Evolutionary conservation across 1,284 basidiomycete species (phyloP).

Genomic region (Crucibulum parvulum): DNA sequence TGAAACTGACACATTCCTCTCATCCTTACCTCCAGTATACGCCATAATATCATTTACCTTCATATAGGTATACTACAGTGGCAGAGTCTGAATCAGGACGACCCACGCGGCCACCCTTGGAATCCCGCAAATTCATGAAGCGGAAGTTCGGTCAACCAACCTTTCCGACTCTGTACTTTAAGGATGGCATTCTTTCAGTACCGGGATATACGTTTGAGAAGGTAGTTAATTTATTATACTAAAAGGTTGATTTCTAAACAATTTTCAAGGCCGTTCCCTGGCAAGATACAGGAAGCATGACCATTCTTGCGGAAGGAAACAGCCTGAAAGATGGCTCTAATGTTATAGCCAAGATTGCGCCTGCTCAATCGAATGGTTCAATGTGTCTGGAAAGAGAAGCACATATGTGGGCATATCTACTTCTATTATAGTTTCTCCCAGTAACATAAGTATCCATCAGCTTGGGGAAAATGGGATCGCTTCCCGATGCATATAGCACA

Average conservation of each 20-base stretch:
- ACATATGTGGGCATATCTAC: conserved; percentile 58
- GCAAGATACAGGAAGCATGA: conserved; percentile 76
- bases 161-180: conserved; percentile 53
- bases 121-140: conserved; percentile 35
- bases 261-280: conserved; percentile 59
- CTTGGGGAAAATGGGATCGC: conserved; percentile 56
- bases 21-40: background rate
- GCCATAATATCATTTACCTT: background rate
- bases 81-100: conserved; percentile 2
- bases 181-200: conserved; percentile 64
- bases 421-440: conserved; percentile 1
- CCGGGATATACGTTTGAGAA: conserved; percentile 76
- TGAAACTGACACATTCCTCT: background rate
- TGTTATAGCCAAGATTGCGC: conserved; percentile 75
- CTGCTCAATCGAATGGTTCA: conserved; percentile 71
- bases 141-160: conserved; percentile 53
- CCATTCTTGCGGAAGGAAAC: conserved; percentile 68
- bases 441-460: conserved; percentile 35
- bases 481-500: conserved; percentile 57
- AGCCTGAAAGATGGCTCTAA: conserved; percentile 72
- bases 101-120: conserved; percentile 1
- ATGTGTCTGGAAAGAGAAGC: conserved; percentile 75
- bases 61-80: background rate
- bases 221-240: conserved; percentile 36
- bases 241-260: conserved; percentile 4